Evolutionary conservation across 1,139 yeast species (phyloP), one percentile per base, ranked within the genome.

Genomic region (Pichia kudriavzevii): DNA sequence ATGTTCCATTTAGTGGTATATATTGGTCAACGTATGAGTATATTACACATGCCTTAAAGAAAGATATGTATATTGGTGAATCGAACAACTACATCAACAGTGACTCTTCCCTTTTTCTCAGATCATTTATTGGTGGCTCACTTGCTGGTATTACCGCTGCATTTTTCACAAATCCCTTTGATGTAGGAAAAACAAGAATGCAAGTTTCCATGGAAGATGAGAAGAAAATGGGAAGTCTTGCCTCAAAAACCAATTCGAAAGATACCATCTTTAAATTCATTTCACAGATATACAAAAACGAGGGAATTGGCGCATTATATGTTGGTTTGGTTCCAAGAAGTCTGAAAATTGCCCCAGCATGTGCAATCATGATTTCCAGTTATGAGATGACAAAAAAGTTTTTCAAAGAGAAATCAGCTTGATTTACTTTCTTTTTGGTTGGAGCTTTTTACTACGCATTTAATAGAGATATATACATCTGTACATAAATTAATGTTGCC

Each of bases 281-380:
- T 59, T 52, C 57, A 26, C 64, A 67, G 22, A 88, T 91, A 27
- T 66, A 73, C 40, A 67, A 58, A 47, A 69, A 64, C 20, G 98
- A 91, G 56, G 98, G 99, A 0, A 32, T 72, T 12, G 53, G 67
- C 5, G 93, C 96, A 0, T 62, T 91, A 14, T 88, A 79, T 54
- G 82, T 84, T 26, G 98, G 98, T 0, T 63, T 87, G 28, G 67
- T 75, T 3, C 97, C 97, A 0, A 68, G 99, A 45, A 72, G 91
- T 8, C 63, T 88, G 56, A 91, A 91, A 53, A 82, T 91, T 27
- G 95, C 96, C 1, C 98, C 98, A 3, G 81, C 96, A 10, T 91
- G 98, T 69, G 98, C 98, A 3, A 91, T 91, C 25, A 93, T 91
- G 99, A 88, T 91, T 34, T 84, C 97, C 3, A 81, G 94, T 29